These are phyloP conservation scores for Backusella sp. DNA, from an alignment of 192 early-diverging fungal species.

Conservation along the genomic window DNA sequence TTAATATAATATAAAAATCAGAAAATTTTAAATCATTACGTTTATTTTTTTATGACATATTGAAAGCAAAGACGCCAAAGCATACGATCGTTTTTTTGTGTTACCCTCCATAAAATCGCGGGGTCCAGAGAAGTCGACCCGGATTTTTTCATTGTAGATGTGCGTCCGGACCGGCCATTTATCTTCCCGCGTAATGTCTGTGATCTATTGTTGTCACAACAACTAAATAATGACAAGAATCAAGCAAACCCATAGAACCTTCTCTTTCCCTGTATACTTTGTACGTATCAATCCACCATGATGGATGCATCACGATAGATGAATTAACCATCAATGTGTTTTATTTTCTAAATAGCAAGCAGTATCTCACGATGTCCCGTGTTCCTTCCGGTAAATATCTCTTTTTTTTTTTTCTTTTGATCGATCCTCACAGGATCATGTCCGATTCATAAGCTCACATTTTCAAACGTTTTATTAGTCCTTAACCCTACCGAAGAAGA, in stretches of 20 bases:
- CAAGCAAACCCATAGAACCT: conserved; percentile 6
- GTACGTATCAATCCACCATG: conserved; percentile 14
- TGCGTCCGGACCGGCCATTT: neutral
- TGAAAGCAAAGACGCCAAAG: too few relatives aligned
- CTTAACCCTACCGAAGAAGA: conserved; percentile 89
- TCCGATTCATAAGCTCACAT: neutral
- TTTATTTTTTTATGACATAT: too few relatives aligned
- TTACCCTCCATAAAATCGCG: neutral
- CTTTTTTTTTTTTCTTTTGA: neutral
- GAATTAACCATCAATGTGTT: neutral
- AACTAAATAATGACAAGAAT: neutral
- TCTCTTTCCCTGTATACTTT: conserved; percentile 25
- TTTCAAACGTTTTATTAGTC: conserved; percentile 24
- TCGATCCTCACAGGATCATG: neutral
- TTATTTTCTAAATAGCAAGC: conserved; percentile 7
- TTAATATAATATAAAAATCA: too few relatives aligned
- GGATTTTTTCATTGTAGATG: neutral
- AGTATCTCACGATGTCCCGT: conserved; percentile 31
- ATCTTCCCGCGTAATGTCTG: neutral
- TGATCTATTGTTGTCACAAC: neutral
- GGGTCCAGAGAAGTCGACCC: neutral
- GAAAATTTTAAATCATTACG: too few relatives aligned
- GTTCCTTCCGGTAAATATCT: conserved; percentile 26
- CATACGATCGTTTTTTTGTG: too few relatives aligned
- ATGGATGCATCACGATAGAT: neutral